A percentile compares a stretch with the other conserved stretches of the same genome.
phyloP scores from a whole-genome alignment of 2,329 filamentous ascomycete species.

The Cercospora zeina region DNA sequence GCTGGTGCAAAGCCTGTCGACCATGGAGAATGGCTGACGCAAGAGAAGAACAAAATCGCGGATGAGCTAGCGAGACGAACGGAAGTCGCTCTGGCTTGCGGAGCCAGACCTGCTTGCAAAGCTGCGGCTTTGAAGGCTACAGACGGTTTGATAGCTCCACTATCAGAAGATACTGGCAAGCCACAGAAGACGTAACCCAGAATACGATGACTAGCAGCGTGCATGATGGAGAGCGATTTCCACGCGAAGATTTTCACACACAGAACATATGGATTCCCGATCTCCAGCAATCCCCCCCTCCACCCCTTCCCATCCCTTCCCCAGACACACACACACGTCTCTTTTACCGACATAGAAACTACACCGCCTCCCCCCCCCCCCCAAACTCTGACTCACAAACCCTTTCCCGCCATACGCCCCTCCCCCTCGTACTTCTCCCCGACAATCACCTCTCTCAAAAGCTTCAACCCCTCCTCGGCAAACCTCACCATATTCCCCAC shows the following conservation, averaged over 20 bases:
- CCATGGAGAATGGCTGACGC: constrained; percentile 19
- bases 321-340: no score
- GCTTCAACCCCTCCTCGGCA: constrained; percentile 57
- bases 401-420: constrained; percentile 7
- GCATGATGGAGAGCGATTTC: background rate
- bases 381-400: constrained; percentile 9
- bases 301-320: no score
- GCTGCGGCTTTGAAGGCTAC: constrained; percentile 49
- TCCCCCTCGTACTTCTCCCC: constrained; percentile 34
- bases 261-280: no score
- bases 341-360: no score
- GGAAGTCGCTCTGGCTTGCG: constrained; percentile 39
- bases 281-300: background rate
- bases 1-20: background rate
- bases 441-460: constrained; percentile 59
- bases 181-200: background rate
- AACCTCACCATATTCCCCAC: constrained; percentile 65
- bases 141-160: constrained; percentile 25
- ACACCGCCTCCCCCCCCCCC: background rate
- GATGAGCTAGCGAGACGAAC: constrained; percentile 48
- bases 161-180: background rate
- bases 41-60: constrained; percentile 48
- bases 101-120: constrained; percentile 18
- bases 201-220: background rate
- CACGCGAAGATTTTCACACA: no score